These are phyloP conservation scores for Cordyceps cicadae DNA, from an alignment of 2,329 filamentous ascomycete genomes.

Conservation along the genomic window DNA sequence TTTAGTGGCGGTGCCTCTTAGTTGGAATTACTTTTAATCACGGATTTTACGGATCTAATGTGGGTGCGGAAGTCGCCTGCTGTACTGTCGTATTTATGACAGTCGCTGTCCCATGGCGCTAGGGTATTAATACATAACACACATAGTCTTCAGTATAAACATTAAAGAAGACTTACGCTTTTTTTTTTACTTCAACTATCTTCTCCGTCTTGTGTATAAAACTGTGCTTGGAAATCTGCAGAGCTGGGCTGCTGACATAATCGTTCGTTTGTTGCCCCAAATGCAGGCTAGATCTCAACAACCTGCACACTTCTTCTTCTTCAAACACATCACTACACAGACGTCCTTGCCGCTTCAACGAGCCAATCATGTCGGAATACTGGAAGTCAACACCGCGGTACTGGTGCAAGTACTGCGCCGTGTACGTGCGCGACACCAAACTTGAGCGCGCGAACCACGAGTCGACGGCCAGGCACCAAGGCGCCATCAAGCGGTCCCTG, in stretches of 20 bases:
- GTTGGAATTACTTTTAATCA: neutral
- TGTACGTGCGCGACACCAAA: constrained; percentile 84
- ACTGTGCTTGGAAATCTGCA: neutral
- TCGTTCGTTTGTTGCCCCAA: neutral
- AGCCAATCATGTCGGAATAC: constrained; percentile 74
- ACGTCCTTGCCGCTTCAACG: neutral
- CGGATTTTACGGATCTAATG: neutral
- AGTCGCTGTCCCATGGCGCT: neutral
- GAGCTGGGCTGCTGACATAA: neutral
- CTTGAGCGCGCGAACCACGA: constrained; percentile 88
- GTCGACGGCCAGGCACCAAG: constrained; percentile 75
- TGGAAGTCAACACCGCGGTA: constrained; percentile 98
- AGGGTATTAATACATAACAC: constrained; percentile 10
- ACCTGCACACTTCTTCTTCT: neutral
- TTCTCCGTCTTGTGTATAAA: neutral
- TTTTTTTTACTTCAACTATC: neutral
- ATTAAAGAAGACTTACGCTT: neutral
- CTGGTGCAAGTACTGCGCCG: constrained; percentile 96
- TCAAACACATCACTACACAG: neutral
- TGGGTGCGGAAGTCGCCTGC: constrained; percentile 1
- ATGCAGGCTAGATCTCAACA: neutral
- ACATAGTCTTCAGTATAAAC: constrained; percentile 13
- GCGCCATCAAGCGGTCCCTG: constrained; percentile 78
- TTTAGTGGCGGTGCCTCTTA: constrained; percentile 6
- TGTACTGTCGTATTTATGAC: constrained; percentile 2